phyloP scores from a whole-genome alignment of 768 basidiomycete species.

The Boletus coccyginus region DNA sequence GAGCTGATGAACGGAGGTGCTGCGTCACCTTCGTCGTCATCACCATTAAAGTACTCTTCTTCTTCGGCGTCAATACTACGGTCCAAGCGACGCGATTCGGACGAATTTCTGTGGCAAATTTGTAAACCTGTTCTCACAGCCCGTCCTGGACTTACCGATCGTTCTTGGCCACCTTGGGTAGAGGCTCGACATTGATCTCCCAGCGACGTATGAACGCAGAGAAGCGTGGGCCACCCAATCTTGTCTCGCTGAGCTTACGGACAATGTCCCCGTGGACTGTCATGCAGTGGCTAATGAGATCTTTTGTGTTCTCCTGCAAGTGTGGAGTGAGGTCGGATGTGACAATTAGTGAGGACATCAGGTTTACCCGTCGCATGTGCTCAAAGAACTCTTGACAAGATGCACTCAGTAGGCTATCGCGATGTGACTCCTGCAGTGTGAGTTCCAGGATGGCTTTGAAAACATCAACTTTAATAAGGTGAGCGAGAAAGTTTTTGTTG shows the following conservation, averaged over 20 bases:
- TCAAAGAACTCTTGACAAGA: slow-evolving; percentile 98
- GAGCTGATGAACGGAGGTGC: slow-evolving; percentile 32
- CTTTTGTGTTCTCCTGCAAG: slow-evolving; percentile 80
- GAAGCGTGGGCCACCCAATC: slow-evolving; percentile 66
- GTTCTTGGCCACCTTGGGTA: slow-evolving; percentile 48
- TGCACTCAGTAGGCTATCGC: slow-evolving; percentile 91
- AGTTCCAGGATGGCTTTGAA: slow-evolving; percentile 81
- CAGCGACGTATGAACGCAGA: slow-evolving; percentile 71
- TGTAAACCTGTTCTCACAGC: background rate
- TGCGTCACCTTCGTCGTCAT: slow-evolving; percentile 72
- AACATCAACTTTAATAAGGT: slow-evolving; percentile 83
- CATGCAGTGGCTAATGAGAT: slow-evolving; percentile 82
- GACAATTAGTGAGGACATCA: background rate
- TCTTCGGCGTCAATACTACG: slow-evolving; percentile 70
- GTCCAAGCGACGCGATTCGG: slow-evolving; percentile 40
- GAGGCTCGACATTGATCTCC: slow-evolving; percentile 91
- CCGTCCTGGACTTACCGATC: slow-evolving; percentile 44
- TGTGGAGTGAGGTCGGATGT: slow-evolving; percentile 3
- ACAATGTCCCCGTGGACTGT: slow-evolving; percentile 66
- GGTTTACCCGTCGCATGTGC: slow-evolving; percentile 74
- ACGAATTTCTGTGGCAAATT: slow-evolving; percentile 34
- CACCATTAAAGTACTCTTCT: slow-evolving; percentile 90
- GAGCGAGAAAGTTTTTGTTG: slow-evolving; percentile 69
- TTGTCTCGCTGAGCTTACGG: slow-evolving; percentile 57
- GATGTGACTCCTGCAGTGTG: slow-evolving; percentile 74